Base-by-base conservation (phyloP, 2,329 filamentous ascomycete species). In the Boeremia lycopersici region DNA sequence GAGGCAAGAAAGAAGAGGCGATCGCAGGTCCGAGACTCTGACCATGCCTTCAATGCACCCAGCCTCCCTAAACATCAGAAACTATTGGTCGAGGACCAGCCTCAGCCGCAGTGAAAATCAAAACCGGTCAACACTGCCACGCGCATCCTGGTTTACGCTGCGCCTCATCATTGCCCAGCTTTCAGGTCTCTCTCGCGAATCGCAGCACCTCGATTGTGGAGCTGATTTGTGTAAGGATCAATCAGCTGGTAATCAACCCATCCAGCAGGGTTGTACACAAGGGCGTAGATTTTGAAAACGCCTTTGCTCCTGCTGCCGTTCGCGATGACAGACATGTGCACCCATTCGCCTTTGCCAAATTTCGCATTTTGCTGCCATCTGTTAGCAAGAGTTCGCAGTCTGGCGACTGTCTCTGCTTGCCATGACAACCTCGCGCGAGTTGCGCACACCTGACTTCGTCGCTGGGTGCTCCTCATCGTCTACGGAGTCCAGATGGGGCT, bases 171-270 rank as follows among this genome's bases (percentile, higher is more conserved):
- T 9, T 29, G 34, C 26, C 33, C 40, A 6, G 35, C 26, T 31
- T 56, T 61, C 28, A 74, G 46, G 6, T 69, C 55, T 31, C 53
- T 72, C 44, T 74, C 72, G 10, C 71, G 68, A 23, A 69, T 48
- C 62, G 63, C 72, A n/a, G 53, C 59, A 30, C 70, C 64, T 29
- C 61, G 59, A 13, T 56, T 63, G 60, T 70, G 62, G 34, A 55
- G 51, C 29, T 41, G 40, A 35, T 41, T 53, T 9, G 61, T 56
- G 19, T 50, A 34, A 10, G 23, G 17, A 17, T 67, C 62, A 6
- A 47, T 33, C 15, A 74, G 61, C 56, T 70, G 68, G 48, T 74
- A 74, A 38, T 74, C 68, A 15, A 52, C 59, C 45, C 57, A 72
- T 3, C 50, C 57, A n/a, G 45, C 53, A 3, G 35, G 43, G 40